A percentile compares a stretch with the other conserved stretches of the same genome.
These are phyloP conservation scores for Abrus precatorius DNA, from an alignment of 306 rosid genomes.

Conservation along the genomic window DNA sequence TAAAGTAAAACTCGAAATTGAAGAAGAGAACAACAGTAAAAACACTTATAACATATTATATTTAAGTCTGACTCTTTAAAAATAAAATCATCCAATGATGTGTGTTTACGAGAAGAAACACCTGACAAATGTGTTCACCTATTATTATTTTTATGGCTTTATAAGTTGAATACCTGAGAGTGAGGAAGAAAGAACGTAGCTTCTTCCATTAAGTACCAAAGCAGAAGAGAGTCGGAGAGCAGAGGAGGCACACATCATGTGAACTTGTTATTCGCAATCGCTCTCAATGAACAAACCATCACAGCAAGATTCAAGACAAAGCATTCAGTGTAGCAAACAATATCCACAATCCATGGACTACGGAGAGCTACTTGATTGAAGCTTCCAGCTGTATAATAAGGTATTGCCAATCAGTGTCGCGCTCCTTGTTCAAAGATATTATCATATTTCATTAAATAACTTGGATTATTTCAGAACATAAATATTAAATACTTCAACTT, in stretches of 20 bases:
- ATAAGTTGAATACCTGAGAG: background rate
- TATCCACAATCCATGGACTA: constrained; percentile 20
- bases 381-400: constrained; percentile 21
- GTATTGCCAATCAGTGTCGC: background rate
- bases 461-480: no score
- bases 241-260: constrained; percentile 15
- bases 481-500: no score
- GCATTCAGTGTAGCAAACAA: constrained; percentile 24
- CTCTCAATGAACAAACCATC: background rate
- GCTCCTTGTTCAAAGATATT: background rate
- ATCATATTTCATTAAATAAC: no score
- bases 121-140: no score
- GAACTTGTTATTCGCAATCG: background rate
- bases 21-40: no score
- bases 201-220: background rate
- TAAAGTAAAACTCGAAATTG: no score
- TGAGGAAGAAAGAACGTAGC: background rate
- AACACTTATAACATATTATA: no score
- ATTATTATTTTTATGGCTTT: background rate
- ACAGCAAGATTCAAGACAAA: background rate
- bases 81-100: no score
- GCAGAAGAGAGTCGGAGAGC: background rate
- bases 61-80: no score
- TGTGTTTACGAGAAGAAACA: no score
- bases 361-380: background rate